Evolutionary conservation across 1,284 basidiomycete genomes (phyloP), one percentile per base, ranked within the genome.

Genomic region (Ganoderma multipileum): DNA sequence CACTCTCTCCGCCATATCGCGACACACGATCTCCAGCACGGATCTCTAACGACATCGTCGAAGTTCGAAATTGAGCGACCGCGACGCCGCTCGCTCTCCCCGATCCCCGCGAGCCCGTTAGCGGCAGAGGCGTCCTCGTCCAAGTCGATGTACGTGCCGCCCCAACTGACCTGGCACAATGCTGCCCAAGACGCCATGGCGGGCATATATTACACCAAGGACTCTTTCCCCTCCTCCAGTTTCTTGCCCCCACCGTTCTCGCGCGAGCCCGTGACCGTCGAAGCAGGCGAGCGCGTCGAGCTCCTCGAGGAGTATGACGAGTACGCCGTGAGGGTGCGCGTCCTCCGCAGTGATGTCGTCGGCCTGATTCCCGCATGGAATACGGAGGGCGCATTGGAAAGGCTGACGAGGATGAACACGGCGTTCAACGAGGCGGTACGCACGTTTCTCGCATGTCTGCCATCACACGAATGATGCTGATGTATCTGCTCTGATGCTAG

Each of bases 341-440:
- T 75, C 18, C 50, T 76, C 16, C 55, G 71, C 38, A 75, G 72
- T 20, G 75, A 72, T 47, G 63, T 28, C 14, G 70, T 75, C 9
- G 78, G 78, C 9, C 55, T 77, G 14, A 66, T 79, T 6, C 78
- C 78, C 1, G 62, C 69, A 42, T 79, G 77, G 77, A 76, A 76
- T 67, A 64, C 76, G 6, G 78, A 79, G 71, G 77, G 74, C 58
- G 74, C 78, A 36, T 70, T 78, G 33, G 77, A 79, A 61, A 65
- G 77, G 26, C 63, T 79, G 33, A 78, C 78, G 63, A 64, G 78
- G 62, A 63, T 78, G 62, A 79, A 79, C 62, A 79, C 77, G 71
- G 72, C 72, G 61, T 74, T 76, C 67, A 79, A 79, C 72, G 78
- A 79, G 59, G 75, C 74, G 52, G 78, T 79, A 71, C 68, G 78